Evolutionary conservation across 495 filamentous ascomycete species (phyloP).

Genomic region (Wilcoxina mikolae): DNA sequence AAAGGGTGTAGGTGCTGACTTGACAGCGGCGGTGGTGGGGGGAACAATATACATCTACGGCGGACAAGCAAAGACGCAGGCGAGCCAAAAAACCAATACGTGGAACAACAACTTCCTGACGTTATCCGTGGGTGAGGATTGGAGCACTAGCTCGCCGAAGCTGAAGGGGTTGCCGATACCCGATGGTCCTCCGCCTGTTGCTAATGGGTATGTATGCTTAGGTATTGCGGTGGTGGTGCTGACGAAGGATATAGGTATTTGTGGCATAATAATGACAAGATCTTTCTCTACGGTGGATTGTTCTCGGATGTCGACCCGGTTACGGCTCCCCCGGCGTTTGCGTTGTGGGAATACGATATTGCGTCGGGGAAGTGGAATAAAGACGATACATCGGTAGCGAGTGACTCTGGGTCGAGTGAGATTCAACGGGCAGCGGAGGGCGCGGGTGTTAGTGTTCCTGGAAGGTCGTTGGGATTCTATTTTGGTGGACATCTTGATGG

Average conservation of each 20-base stretch:
- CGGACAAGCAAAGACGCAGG: slow-evolving; percentile 40
- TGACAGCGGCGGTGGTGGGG: slow-evolving; percentile 42
- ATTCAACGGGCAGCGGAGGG: slow-evolving; percentile 52
- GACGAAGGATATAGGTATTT: slow-evolving; percentile 33
- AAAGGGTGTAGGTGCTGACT: not conserved
- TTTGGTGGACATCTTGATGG: slow-evolving; percentile 61
- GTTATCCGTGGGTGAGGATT: slow-evolving; percentile 49
- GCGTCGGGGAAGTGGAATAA: slow-evolving; percentile 40
- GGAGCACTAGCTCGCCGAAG: slow-evolving; percentile 49
- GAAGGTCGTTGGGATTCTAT: slow-evolving; percentile 54
- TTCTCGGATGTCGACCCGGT: slow-evolving; percentile 45
- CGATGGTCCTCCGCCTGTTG: slow-evolving; percentile 51
- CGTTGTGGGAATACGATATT: slow-evolving; percentile 56
- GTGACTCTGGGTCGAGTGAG: slow-evolving; percentile 14
- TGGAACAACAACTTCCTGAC: slow-evolving; percentile 62
- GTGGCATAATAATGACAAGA: slow-evolving; percentile 51
- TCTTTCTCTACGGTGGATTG: slow-evolving; percentile 59
- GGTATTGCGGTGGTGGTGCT: not conserved
- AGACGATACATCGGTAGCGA: slow-evolving; percentile 11
- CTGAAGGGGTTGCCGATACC: slow-evolving; percentile 47
- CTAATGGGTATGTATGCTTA: slow-evolving; percentile 40
- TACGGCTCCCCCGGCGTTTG: slow-evolving; percentile 36
- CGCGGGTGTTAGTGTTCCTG: slow-evolving; percentile 51
- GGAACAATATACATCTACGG: slow-evolving; percentile 66
- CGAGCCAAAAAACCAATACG: slow-evolving; percentile 40